Conservation (phyloP, 108 stramenopile genomes). For the Cyclotella atomus region DNA sequence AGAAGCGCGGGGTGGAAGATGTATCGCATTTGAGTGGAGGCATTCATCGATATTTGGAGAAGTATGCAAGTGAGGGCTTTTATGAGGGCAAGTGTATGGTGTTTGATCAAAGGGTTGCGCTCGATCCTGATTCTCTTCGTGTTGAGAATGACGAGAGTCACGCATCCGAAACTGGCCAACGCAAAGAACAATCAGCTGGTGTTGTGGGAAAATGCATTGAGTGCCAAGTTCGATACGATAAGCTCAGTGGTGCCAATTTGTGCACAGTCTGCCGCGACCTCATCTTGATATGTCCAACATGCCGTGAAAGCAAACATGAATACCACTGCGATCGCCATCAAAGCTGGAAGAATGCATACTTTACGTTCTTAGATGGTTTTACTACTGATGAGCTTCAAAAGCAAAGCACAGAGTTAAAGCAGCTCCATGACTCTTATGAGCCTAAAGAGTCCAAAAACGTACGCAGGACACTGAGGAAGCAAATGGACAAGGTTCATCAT, state of each 20-base stretch:
- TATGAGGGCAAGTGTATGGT: slow-evolving; percentile 94
- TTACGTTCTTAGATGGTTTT: slow-evolving; percentile 74
- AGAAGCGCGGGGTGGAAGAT: slow-evolving; percentile 69
- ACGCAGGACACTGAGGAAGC: slow-evolving; percentile 63
- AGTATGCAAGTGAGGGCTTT: slow-evolving; percentile 78
- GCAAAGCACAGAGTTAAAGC: slow-evolving; percentile 44
- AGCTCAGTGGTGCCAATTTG: slow-evolving; percentile 66
- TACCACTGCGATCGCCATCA: slow-evolving; percentile 77
- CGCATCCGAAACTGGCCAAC: slow-evolving; percentile 8
- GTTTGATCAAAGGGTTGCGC: slow-evolving; percentile 87
- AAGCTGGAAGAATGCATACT: slow-evolving; percentile 71
- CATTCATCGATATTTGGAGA: slow-evolving; percentile 93
- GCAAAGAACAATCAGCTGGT: no score
- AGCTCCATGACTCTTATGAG: slow-evolving; percentile 42
- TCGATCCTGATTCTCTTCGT: slow-evolving; percentile 47
- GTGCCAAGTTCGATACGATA: slow-evolving; percentile 61
- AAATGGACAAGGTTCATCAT: slow-evolving; percentile 66
- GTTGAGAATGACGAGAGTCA: not conserved
- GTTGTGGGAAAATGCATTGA: slow-evolving; percentile 72
- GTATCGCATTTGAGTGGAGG: slow-evolving; percentile 90
- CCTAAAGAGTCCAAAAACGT: slow-evolving; percentile 58
- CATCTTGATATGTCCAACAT: slow-evolving; percentile 64
- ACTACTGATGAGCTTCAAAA: slow-evolving; percentile 48
- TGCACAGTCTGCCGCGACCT: slow-evolving; percentile 84
- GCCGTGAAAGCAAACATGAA: slow-evolving; percentile 56